Evolutionary conservation across 176 grass and related monocot species (phyloP).

Genomic region (Avena atlantica): DNA sequence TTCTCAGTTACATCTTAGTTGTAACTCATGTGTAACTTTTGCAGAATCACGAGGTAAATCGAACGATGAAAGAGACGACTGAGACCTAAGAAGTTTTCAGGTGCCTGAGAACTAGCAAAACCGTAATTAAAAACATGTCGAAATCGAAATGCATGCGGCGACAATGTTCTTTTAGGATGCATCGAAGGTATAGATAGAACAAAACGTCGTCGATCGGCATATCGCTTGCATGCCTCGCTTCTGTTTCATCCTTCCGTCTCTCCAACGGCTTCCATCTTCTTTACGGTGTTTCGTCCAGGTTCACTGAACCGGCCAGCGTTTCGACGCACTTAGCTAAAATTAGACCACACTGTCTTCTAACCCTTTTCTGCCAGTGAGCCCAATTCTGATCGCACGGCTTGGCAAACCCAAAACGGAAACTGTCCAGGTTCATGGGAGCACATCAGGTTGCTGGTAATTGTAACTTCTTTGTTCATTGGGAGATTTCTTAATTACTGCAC

Average conservation of each 20-base stretch:
- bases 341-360: not conserved
- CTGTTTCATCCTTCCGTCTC: not conserved
- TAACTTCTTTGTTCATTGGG: not conserved
- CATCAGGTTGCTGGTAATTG: not conserved
- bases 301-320: constrained; percentile 40
- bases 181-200: not conserved
- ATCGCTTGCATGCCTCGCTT: not conserved
- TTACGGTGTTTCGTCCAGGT: constrained; percentile 39
- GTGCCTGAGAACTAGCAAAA: no score
- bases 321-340: constrained; percentile 23
- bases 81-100: no score
- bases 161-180: constrained; percentile 8
- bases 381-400: not conserved
- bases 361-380: not conserved
- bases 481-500: not conserved
- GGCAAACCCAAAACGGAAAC: constrained; percentile 33
- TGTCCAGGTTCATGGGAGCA: constrained; percentile 34
- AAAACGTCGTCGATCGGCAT: not conserved
- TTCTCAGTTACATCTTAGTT: no score
- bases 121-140: not conserved
- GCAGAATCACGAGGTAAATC: no score
- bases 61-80: no score
- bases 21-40: no score
- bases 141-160: not conserved
- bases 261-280: not conserved